phyloP scores from a whole-genome alignment of 1,284 basidiomycete species.

The Cryptococcus deneoformans region DNA sequence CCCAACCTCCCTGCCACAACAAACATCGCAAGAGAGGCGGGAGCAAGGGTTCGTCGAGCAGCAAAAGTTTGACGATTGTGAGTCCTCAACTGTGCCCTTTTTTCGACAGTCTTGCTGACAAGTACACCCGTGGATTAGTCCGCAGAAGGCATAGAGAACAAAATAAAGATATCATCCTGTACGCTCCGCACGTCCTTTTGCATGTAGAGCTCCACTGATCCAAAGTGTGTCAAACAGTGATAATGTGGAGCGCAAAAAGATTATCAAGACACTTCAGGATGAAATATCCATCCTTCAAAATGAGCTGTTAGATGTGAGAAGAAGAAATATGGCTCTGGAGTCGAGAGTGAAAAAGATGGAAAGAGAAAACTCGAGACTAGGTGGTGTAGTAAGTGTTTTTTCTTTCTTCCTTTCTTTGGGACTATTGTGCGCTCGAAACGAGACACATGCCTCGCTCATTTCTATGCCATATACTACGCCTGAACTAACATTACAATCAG shows the following conservation, averaged over 20 bases:
- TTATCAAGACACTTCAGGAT: conserved; percentile 27
- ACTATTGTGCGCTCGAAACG: conserved; percentile 8
- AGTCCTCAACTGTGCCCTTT: background rate
- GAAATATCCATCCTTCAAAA: conserved; percentile 25
- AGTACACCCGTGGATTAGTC: conserved; percentile 16
- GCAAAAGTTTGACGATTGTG: conserved; percentile 22
- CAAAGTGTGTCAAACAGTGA: conserved; percentile 13
- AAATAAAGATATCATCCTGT: conserved; percentile 42
- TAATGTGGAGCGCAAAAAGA: conserved; percentile 27
- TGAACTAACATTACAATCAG: conserved; percentile 2
- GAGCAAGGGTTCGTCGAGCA: conserved; percentile 6
- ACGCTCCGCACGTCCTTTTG: background rate
- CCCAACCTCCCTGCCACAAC: conserved; percentile 6
- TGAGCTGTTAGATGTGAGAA: conserved; percentile 26
- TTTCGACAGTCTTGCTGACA: background rate
- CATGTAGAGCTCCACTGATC: background rate
- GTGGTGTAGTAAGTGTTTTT: conserved; percentile 17
- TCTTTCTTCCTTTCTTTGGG: conserved; percentile 12
- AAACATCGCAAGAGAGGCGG: conserved; percentile 1
- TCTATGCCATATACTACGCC: background rate
- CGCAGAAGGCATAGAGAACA: conserved; percentile 34
- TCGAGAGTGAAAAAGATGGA: conserved; percentile 21
- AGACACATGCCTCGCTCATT: background rate
- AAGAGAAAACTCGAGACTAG: conserved; percentile 12
- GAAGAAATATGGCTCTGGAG: conserved; percentile 19